Evolutionary conservation across 768 basidiomycete genomes (phyloP), one percentile per base, ranked within the genome.

Genomic region (Cubamyces lactineus): DNA sequence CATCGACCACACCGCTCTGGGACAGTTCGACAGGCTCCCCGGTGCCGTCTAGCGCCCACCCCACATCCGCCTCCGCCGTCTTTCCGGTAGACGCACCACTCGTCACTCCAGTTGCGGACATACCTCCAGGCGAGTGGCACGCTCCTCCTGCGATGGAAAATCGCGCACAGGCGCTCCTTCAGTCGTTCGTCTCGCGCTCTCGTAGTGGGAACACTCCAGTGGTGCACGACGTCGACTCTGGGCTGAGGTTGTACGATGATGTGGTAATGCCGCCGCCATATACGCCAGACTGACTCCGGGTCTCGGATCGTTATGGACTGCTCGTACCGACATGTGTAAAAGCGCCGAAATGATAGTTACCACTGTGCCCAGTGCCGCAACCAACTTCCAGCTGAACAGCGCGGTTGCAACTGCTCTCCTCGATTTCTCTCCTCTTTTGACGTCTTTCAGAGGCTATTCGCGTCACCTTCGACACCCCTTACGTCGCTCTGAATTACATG

Each of bases 191-290:
- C 26, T 47, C 53, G 45, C 46, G 53, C 24, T 21, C 50, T 19
- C 42, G 38, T 7, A 3, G 4, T 28, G 28, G 28, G 30, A 48
- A 39, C 12, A 24, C 7, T 16, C 9, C 57, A 40, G 39, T 24
- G 26, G 26, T 23, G 28, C 42, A 47, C n/a, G 60, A 56, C n/a
- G 53, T 57, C 19, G 61, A 62, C 38, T 62, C 61, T 19, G 61
- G 61, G 12, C 24, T 62, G 42, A n/a, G 61, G 49, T 15, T 51
- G 24, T 62, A 57, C 43, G 56, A 57, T 23, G 38, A 52, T n/a
- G 42, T 38, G 16, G 23, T 47, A 13, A 23, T 53, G 53, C 59
- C 59, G 7, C 59, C 59, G 7, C 50, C 59, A 9, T 61, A 61
- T 49, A 61, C 59, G 23, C 45, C 28, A 23, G 59, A 54, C 34